phyloP scores from a whole-genome alignment of 23 red algal genomes.

The Pyropia haitanensis region DNA sequence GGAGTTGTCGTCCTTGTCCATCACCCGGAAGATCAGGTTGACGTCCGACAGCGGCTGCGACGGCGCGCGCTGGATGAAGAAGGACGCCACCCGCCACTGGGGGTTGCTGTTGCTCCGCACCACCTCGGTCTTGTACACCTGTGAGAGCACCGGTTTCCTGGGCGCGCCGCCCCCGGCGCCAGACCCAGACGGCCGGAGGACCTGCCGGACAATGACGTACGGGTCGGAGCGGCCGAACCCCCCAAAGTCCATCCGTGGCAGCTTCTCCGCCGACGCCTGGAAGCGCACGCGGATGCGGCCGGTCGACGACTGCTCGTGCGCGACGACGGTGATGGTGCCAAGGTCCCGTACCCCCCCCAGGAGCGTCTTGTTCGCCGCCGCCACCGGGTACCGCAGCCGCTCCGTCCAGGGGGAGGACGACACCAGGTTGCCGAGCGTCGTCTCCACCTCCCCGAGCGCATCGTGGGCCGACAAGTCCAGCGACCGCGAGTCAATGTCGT shows the following conservation, averaged over 20 bases:
- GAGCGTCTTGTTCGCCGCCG: neutral
- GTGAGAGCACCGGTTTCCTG: neutral
- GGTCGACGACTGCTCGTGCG: slow-evolving; percentile 7
- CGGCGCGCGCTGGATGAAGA: neutral
- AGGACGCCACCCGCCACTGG: slow-evolving; percentile 6
- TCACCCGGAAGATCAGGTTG: neutral
- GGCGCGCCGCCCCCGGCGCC: neutral
- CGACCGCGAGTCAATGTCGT: slow-evolving; percentile 24
- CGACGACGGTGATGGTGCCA: slow-evolving; percentile 11
- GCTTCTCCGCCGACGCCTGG: slow-evolving; percentile 2
- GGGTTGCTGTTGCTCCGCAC: slow-evolving; percentile 17
- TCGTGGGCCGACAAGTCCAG: slow-evolving; percentile 7
- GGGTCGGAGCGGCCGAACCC: slow-evolving; percentile 6
- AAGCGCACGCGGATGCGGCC: slow-evolving; percentile 5
- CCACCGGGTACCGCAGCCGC: neutral
- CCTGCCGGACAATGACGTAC: slow-evolving; percentile 19
- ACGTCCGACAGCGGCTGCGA: slow-evolving; percentile 3
- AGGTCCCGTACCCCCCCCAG: slow-evolving; percentile 7
- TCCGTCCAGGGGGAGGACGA: slow-evolving; percentile 3
- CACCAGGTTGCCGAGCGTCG: slow-evolving; percentile 22
- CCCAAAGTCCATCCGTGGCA: slow-evolving; percentile 9
- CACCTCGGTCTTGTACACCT: slow-evolving; percentile 15
- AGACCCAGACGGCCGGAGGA: neutral
- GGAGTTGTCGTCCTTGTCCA: neutral
- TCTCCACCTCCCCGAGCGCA: slow-evolving; percentile 17